Conservation (phyloP, 306 rosid species). For the Ochetophila trinervis region DNA sequence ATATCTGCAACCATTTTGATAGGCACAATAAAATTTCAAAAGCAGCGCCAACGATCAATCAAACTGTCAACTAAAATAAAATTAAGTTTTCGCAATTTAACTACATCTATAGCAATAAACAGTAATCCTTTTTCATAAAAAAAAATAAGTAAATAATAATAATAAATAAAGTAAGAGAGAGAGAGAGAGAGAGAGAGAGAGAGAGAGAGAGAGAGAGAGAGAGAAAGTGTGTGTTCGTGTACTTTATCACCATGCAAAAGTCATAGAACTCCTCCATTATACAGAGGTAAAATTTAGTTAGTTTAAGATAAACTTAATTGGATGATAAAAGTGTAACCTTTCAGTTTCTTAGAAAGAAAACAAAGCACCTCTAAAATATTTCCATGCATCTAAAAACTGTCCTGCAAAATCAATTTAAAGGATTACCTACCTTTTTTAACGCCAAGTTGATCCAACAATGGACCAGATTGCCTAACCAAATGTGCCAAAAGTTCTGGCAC, state of each 20-base stretch:
- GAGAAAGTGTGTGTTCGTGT: too few species aligned
- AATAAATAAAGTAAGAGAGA: too few species aligned
- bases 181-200: too few species aligned
- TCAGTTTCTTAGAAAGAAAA: not conserved
- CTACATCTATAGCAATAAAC: too few species aligned
- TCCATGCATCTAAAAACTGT: not conserved
- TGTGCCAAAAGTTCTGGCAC: constrained; percentile 91
- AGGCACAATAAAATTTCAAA: constrained; percentile 21
- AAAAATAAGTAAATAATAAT: too few species aligned
- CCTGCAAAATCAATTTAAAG: constrained; percentile 5
- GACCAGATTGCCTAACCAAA: constrained; percentile 84
- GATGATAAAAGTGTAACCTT: not conserved
- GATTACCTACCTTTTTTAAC: constrained; percentile 56
- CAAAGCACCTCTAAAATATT: not conserved
- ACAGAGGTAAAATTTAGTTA: not conserved
- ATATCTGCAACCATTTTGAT: constrained; percentile 52
- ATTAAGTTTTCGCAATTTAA: not conserved
- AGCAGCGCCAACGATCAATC: constrained; percentile 1
- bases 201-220: too few species aligned
- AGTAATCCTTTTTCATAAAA: too few species aligned
- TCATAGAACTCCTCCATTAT: not conserved
- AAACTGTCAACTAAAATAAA: not conserved
- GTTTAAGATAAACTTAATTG: not conserved
- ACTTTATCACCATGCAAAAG: not conserved
- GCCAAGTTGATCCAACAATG: constrained; percentile 94